phyloP scores from a whole-genome alignment of 2,329 filamentous ascomycete species.

The Stromatinia cepivora region DNA sequence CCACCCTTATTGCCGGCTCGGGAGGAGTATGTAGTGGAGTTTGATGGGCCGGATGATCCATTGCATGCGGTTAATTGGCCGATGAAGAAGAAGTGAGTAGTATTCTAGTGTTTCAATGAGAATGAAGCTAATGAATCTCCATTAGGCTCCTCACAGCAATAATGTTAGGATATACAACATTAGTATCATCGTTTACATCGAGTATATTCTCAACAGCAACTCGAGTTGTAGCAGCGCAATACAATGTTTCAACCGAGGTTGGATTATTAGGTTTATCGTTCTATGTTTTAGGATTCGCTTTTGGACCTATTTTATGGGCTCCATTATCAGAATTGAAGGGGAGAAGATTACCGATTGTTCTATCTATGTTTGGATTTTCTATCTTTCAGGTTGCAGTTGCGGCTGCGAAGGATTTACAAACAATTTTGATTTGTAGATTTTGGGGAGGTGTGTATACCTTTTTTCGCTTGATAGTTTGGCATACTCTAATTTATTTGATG shows the following conservation, averaged over 20 bases:
- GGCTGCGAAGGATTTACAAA: constrained; percentile 66
- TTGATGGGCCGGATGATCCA: constrained; percentile 80
- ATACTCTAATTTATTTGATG: constrained; percentile 18
- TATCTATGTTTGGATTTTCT: constrained; percentile 68
- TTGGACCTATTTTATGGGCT: constrained; percentile 71
- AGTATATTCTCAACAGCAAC: constrained; percentile 74
- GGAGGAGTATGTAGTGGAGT: constrained; percentile 81
- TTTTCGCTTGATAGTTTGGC: neutral
- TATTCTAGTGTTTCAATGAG: constrained; percentile 34
- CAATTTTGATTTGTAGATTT: constrained; percentile 70
- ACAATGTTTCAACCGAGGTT: constrained; percentile 61
- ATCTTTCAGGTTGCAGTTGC: constrained; percentile 66
- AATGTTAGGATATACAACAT: constrained; percentile 72
- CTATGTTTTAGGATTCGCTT: constrained; percentile 71
- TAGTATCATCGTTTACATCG: constrained; percentile 71
- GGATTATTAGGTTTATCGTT: constrained; percentile 65
- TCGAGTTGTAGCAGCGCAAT: constrained; percentile 54
- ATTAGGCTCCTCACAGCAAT: constrained; percentile 59
- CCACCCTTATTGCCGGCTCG: constrained; percentile 67
- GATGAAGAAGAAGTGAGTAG: constrained; percentile 68
- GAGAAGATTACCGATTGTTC: constrained; percentile 60
- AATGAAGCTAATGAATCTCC: constrained; percentile 33
- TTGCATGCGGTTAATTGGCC: constrained; percentile 88
- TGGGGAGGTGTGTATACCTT: constrained; percentile 59
- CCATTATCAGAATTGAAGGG: constrained; percentile 73